These are phyloP conservation scores for Phlebiopsis flavidoalba DNA, from an alignment of 768 basidiomycete species.

Conservation along the genomic window DNA sequence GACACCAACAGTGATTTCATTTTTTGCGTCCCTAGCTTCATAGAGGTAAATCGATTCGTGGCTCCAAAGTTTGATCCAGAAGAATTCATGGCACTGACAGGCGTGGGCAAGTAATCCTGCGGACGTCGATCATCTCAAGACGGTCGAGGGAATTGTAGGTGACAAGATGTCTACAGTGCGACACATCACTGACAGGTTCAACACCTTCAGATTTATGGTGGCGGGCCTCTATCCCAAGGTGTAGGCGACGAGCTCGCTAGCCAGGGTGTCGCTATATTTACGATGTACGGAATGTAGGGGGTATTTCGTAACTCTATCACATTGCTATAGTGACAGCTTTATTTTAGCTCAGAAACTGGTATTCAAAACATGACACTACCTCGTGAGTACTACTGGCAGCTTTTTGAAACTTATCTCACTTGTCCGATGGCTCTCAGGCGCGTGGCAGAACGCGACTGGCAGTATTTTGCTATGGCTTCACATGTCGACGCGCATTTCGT, in stretches of 20 bases:
- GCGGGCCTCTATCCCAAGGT: conserved; percentile 12
- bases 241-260: conserved; percentile 10
- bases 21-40: conserved; percentile 25
- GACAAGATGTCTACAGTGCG: background rate
- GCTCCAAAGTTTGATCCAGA: background rate
- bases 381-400: background rate
- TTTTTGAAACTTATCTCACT: background rate
- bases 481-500: conserved; percentile 14
- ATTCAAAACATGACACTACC: conserved; percentile 8
- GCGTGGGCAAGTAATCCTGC: conserved; percentile 23
- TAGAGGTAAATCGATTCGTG: conserved; percentile 20
- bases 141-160: conserved; percentile 11
- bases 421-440: conserved; percentile 5
- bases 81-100: conserved; percentile 11
- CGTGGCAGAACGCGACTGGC: conserved; percentile 17
- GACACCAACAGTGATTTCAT: conserved; percentile 20
- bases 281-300: conserved; percentile 13
- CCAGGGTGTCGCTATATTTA: conserved; percentile 9
- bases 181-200: background rate
- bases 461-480: conserved; percentile 17
- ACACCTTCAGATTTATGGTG: conserved; percentile 12
- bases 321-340: background rate
- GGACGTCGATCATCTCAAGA: conserved; percentile 14
- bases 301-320: background rate
- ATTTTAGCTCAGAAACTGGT: conserved; percentile 9